Evolutionary conservation across 371 early-diverging fungal genomes (phyloP), one percentile per base, ranked within the genome.

Genomic region (Circinella minor): DNA sequence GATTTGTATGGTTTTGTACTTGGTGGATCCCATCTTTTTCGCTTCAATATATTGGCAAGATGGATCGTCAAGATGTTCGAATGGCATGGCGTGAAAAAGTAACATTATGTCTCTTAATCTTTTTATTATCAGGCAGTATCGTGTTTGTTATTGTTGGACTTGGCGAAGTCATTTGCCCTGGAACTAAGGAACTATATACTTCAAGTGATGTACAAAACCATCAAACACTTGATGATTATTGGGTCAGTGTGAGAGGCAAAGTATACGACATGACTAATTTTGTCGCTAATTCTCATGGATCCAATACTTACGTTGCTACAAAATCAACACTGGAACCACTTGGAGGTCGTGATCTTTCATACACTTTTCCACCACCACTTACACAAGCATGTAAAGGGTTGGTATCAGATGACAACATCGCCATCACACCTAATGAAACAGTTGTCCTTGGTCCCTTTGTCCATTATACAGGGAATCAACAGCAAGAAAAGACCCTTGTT

Each of bases 21-120:
- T 93, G 91, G 90, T 88, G 90, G 89, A 89, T 94, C 38, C 94
- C 94, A 7, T 85, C 90, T 17, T 86, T 81, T 67, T 61, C 76
- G 61, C 71, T 91, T 55, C 71, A 74, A 36, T 77, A 77, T 59
- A 78, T 91, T 71, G 90, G 95, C 54, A 90, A 90, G 66, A 94
- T 95, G 91, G 89, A 88, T 71, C 89, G 95, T 43, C 88, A 89
- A 64, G 96, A 96, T 76, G 88, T 96, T 14, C 94, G 89, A 61
- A 93, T 94, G 94, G 99, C 99, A 3, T 96, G 95, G 95, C 78
- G 95, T 17, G 96, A 96, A 80, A 96, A 96, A 68, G 86, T 95
- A 1, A 92, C 95, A 0, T 75, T 96, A 13, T 94, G 93, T 78
- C 75, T 90, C 36, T 74, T 94, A 66, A 93, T 94, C 59, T 78